Conservation (phyloP, 352 stramenopile genomes). For the Pythium coloratum region DNA sequence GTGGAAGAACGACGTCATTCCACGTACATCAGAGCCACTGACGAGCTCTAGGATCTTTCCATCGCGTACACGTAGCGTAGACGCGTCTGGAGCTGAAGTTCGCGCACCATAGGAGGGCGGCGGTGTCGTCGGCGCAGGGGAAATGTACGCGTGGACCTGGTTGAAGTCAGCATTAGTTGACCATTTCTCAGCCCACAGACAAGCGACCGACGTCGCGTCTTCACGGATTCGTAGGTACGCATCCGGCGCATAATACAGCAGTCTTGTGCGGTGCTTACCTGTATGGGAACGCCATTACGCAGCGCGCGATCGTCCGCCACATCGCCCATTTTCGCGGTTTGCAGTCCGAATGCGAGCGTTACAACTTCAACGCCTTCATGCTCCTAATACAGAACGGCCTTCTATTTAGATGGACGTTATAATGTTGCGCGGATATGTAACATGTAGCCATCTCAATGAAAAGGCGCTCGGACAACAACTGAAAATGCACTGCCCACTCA, state of each 20-base stretch:
- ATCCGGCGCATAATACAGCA: not conserved
- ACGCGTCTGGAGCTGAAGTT: constrained; percentile 27
- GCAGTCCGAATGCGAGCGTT: constrained; percentile 4
- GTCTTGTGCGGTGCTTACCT: constrained; percentile 2
- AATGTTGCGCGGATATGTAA: not conserved
- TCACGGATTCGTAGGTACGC: not conserved
- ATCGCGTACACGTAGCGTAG: constrained; percentile 43
- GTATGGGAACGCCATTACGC: constrained; percentile 20
- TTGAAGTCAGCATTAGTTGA: not conserved
- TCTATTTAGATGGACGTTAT: not conserved
- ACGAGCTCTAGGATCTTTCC: constrained; percentile 40
- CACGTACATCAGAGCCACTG: constrained; percentile 33
- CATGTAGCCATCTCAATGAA: constrained; percentile 9
- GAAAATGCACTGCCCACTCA: no score
- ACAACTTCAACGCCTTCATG: not conserved
- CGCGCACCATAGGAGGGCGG: not conserved
- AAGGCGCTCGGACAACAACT: no score
- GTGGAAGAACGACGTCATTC: not conserved
- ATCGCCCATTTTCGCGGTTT: constrained; percentile 10
- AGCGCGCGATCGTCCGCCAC: constrained; percentile 15
- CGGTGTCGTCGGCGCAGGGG: not conserved
- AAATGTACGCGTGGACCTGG: constrained; percentile 26
- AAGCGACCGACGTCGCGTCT: not conserved
- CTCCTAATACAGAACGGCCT: not conserved
- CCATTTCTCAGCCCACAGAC: not conserved